phyloP scores from a whole-genome alignment of 2,329 filamentous ascomycete species.

The Aureobasidium sp. region DNA sequence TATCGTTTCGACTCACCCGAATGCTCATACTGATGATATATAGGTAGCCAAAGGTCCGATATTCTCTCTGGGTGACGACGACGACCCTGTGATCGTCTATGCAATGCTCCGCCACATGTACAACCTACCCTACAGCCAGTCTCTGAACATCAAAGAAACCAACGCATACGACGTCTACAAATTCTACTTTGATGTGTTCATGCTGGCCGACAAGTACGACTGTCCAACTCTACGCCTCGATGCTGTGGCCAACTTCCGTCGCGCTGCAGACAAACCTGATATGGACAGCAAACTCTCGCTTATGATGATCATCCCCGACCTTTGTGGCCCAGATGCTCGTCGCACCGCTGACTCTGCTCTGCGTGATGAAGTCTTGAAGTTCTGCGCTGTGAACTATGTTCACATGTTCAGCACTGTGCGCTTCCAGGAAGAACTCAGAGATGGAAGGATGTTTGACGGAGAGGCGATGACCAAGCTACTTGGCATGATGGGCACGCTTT shows the following conservation, averaged over 20 bases:
- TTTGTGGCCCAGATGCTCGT: background rate
- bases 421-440: background rate
- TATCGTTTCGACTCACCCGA: background rate
- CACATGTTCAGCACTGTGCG: background rate
- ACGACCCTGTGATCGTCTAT: background rate
- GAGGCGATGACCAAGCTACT: background rate
- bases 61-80: background rate
- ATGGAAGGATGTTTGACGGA: background rate
- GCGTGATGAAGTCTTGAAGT: background rate
- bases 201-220: background rate
- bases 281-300: background rate
- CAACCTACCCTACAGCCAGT: background rate
- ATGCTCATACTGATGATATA: background rate
- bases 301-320: background rate
- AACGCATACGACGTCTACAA: background rate
- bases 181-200: background rate
- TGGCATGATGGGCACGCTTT: background rate
- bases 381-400: background rate
- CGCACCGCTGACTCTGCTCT: background rate
- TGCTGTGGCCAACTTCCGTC: background rate
- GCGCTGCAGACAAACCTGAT: no score
- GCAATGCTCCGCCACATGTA: background rate
- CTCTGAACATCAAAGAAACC: no score
- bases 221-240: background rate
- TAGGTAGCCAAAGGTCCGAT: background rate